phyloP scores from a whole-genome alignment of 75 land plant genomes.

The Cunninghamia lanceolata region DNA sequence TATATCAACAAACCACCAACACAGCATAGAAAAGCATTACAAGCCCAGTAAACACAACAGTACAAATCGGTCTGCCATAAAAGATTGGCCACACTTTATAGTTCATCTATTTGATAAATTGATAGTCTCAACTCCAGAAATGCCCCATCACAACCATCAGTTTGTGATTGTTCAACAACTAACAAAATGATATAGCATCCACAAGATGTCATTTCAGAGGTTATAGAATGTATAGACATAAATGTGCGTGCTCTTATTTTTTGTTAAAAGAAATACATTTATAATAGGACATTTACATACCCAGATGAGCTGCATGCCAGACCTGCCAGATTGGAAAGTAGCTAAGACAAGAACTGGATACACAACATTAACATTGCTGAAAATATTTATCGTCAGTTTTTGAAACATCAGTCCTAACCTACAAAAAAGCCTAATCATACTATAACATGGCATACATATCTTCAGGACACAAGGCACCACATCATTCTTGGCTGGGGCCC shows the following conservation, averaged over 20 bases:
- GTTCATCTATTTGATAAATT: neutral
- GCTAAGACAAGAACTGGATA: too few relatives aligned
- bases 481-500: too few relatives aligned
- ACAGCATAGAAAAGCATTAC: neutral
- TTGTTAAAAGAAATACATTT: too few relatives aligned
- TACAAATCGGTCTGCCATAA: neutral
- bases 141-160: neutral
- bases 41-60: neutral
- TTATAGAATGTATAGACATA: neutral
- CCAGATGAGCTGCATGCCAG: too few relatives aligned
- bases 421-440: too few relatives aligned
- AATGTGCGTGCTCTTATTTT: neutral
- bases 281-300: too few relatives aligned
- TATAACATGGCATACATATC: too few relatives aligned
- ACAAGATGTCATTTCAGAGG: neutral
- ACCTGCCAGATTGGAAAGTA: too few relatives aligned
- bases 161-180: constrained; percentile 1
- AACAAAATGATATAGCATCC: neutral
- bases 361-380: too few relatives aligned
- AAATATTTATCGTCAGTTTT: too few relatives aligned
- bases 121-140: neutral
- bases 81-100: neutral
- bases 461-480: too few relatives aligned
- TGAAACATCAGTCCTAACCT: too few relatives aligned
- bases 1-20: neutral